Percentiles rank a stretch among this genome's conserved stretches.
Conservation (phyloP, 1,284 basidiomycete species). For the Somion occarium region DNA sequence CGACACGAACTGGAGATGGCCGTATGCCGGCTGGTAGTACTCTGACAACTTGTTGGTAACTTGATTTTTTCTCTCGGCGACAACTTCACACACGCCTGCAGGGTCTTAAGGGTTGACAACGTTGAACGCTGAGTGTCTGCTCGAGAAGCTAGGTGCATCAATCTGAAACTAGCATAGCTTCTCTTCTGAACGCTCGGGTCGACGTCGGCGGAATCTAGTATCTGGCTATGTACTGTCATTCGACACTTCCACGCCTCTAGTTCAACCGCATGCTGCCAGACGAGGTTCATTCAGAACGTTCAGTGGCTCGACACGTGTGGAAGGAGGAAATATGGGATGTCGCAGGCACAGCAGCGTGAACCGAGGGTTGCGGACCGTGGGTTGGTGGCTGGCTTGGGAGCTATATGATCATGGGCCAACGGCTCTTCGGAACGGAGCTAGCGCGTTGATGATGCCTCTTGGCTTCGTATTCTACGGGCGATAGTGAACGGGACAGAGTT, state of each 20-base stretch:
- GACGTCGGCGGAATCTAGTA: conserved; percentile 30
- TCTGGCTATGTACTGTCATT: conserved; percentile 13
- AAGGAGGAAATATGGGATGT: conserved; percentile 17
- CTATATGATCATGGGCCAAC: neutral
- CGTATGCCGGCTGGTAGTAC: neutral
- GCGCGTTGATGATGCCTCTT: neutral
- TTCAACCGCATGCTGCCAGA: conserved; percentile 21
- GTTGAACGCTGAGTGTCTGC: too few species aligned
- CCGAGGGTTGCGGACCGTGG: conserved; percentile 2
- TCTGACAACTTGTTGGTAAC: too few species aligned
- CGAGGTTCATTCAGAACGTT: too few species aligned
- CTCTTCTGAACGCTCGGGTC: conserved; percentile 20
- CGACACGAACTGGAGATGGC: neutral
- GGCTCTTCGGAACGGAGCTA: neutral
- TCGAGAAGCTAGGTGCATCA: too few species aligned
- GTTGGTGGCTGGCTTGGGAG: conserved; percentile 3
- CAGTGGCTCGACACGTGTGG: too few species aligned
- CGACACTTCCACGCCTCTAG: conserved; percentile 12
- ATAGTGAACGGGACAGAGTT: neutral
- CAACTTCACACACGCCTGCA: too few species aligned
- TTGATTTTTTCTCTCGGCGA: too few species aligned
- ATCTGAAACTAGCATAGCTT: conserved; percentile 14
- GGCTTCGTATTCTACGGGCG: neutral
- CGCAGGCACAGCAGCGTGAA: too few species aligned
- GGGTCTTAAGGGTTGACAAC: too few species aligned